Conservation (phyloP, 805 yeast species). For the Starmera dryadoides region DNA sequence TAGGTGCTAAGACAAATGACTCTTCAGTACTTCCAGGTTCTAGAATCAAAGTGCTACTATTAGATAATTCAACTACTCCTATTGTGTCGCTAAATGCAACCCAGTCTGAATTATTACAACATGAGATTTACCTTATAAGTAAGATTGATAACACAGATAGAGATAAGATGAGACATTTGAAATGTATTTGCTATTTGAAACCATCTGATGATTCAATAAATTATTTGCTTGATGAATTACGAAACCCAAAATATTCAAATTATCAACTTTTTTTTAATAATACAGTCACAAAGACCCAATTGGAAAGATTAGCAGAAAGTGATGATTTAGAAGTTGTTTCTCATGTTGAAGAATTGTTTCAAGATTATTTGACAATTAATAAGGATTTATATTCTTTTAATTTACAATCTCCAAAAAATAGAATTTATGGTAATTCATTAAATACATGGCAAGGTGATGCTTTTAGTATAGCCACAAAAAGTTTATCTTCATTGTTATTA, state of each 20-base stretch:
- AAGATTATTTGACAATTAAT: conserved; percentile 74
- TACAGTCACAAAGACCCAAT: conserved; percentile 61
- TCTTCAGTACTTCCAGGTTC: conserved; percentile 19
- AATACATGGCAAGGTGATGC: conserved; percentile 40
- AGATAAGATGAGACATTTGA: conserved; percentile 70
- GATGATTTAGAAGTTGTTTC: conserved; percentile 80
- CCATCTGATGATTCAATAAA: conserved; percentile 64
- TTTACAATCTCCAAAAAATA: conserved; percentile 20
- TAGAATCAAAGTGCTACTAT: conserved; percentile 62
- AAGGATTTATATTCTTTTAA: conserved; percentile 54
- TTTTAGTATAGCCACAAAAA: conserved; percentile 32
- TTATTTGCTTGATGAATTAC: conserved; percentile 56
- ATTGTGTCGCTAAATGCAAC: conserved; percentile 85
- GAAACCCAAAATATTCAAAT: conserved; percentile 68
- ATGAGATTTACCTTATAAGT: conserved; percentile 82
- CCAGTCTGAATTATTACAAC: conserved; percentile 73
- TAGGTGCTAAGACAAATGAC: conserved; percentile 14
- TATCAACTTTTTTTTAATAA: conserved; percentile 80
- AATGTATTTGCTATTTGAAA: conserved; percentile 71
- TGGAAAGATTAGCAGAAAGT: conserved; percentile 84
- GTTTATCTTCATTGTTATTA: conserved; percentile 50
- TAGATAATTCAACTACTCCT: conserved; percentile 75
- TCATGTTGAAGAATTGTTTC: conserved; percentile 75
- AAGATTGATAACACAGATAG: conserved; percentile 52
- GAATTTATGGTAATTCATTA: conserved; percentile 27